Evolutionary conservation across 805 yeast species (phyloP).

Genomic region (Saccharomyces cerevisiae): DNA sequence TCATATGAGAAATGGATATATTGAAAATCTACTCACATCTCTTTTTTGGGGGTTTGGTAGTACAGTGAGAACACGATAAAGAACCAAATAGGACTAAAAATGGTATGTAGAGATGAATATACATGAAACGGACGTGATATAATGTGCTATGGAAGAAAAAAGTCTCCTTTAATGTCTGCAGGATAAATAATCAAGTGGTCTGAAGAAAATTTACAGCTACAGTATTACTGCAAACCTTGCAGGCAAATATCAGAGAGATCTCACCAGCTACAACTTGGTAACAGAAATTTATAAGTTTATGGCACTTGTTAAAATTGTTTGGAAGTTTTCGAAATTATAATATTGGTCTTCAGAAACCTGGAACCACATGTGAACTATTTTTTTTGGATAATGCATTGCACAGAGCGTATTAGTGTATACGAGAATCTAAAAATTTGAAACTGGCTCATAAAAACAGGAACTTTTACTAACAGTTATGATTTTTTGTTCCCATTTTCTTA

Average conservation of each 20-base stretch:
- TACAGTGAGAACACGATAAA: not conserved
- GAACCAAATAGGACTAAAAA: not conserved
- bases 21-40: not conserved
- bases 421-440: not conserved
- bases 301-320: too few relatives aligned
- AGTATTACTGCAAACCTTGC: not conserved
- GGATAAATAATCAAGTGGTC: not conserved
- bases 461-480: not conserved
- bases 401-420: too few relatives aligned
- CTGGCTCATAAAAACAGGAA: not conserved
- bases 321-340: too few relatives aligned
- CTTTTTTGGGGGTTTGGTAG: not conserved
- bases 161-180: not conserved
- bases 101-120: not conserved
- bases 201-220: not conserved
- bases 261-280: not conserved
- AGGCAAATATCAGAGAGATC: not conserved
- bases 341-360: not conserved
- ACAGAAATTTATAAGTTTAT: not conserved
- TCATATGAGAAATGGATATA: not conserved
- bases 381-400: not conserved
- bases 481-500: conserved; percentile 9
- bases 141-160: not conserved
- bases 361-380: not conserved
- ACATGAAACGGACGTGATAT: not conserved